Evolutionary conservation across 2,329 filamentous ascomycete genomes (phyloP), one percentile per base, ranked within the genome.

Genomic region (Drechslera avenae): DNA sequence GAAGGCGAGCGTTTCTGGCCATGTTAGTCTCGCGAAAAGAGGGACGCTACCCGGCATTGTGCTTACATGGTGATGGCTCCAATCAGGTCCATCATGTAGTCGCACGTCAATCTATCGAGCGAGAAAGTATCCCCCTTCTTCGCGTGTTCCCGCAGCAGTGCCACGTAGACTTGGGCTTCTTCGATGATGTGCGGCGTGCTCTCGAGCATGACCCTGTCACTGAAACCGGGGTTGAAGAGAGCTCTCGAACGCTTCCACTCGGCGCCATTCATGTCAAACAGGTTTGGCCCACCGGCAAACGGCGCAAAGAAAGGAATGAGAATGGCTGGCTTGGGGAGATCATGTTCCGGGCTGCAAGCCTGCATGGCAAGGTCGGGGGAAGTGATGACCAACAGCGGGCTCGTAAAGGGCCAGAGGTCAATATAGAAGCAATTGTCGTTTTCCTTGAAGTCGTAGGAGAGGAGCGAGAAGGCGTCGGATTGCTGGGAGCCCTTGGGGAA

Each of bases 171-270:
- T 1, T 51, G 36, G 1, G 41, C 48, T 30, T 51, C 48, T 8
- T 46, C 21, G 4, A 51, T 35, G 3, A 51, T 51, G 10, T 40
- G 48, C n/a, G 47, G 7, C 17, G 23, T 50, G 4, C 41, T 46
- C 71, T 19, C 71, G 72, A 1, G 62, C 79, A 3, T 80, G 75
- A 0, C 79, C 75, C 54, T 76, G 78, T 23, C 83, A 57, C 50
- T 52, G 39, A 54, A 57, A 1, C 50, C 60, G 1, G 52, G 54
- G 13, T 57, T 64, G 40, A 65, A 67, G 7, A 65, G 33, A 4
- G 46, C 32, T 10, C 61, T 43, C 39, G 54, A 60, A 2, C 79
- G 73, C 39, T 63, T 67, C 60, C 62, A 67, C 18, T 55, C 46
- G 1, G 45, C 14, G 4, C 43, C 52, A 19, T 50, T 55, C 54